Base-by-base conservation (phyloP, 2,329 filamentous ascomycete genomes). In the Penicillium brevicompactum region DNA sequence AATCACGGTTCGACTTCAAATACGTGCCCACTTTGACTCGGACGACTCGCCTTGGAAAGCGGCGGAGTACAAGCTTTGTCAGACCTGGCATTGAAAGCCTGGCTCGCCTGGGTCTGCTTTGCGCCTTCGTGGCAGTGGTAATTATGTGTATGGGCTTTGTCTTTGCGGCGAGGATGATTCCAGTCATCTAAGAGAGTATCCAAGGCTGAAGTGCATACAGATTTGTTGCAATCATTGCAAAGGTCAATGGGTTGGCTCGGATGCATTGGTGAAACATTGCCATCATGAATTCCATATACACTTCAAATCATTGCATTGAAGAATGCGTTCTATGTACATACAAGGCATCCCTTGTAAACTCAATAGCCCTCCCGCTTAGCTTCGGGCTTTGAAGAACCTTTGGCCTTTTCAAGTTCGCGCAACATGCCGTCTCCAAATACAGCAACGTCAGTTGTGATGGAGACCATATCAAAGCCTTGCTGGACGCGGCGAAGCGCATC, bases 1-100 rank as follows among this genome's bases (percentile, higher is more conserved):
- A 86, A 64, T 84, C 82, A 1, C 78, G 75, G 8, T 92, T 91
- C 66, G 84, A 87, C 18, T 88, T 92, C 73, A 88, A 91, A 67
- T 89, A 88, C 37, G 56, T 70, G 7, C 68, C 69, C 8, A 66
- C 60, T 14, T 58, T 65, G 18, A 64, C 59, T 13, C 64, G 64
- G 9, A 69, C 60, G 1, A 71, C 69, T 4, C 62, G 55, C 5
- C 51, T 70, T 10, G 68, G 68, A 6, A 58, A 66, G 7, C 64
- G 68, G 38, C 60, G 60, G 18, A 49, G 48, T 10, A 61, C 60
- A 16, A 63, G 62, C 24, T 57, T 56, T 10, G 55, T 62, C n/a
- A 59, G 59, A 40, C 48, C 46, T n/a, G 68, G 69, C 0, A 57
- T 71, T 22, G 69, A 71, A 47, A 56, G 27, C 8, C 22, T 70